Percentiles rank a stretch among this genome's conserved stretches.
These are phyloP conservation scores for Ophiocordyceps camponoti-floridani DNA, from an alignment of 2,329 filamentous ascomycete genomes.

Conservation along the genomic window DNA sequence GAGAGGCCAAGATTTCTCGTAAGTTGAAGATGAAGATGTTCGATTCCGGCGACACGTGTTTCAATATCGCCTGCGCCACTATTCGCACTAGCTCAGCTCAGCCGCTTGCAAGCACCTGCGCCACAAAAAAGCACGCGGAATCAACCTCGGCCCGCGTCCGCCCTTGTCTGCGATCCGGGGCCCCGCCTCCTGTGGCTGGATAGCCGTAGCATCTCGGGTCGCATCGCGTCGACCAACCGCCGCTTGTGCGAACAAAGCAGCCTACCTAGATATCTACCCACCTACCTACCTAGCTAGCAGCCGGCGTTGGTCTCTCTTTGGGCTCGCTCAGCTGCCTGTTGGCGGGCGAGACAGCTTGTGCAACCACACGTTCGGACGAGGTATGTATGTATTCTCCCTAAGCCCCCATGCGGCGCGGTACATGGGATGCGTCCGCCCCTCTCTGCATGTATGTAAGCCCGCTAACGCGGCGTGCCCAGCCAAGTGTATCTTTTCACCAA, in stretches of 20 bases:
- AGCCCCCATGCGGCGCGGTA: too few species aligned
- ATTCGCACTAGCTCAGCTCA: too few species aligned
- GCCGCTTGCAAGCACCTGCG: neutral
- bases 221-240: neutral
- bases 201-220: neutral
- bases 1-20: neutral
- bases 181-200: neutral
- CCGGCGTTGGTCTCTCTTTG: neutral
- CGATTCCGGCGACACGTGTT: slow-evolving; percentile 2
- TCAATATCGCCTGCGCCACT: neutral
- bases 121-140: neutral
- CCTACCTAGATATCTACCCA: neutral
- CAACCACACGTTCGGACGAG: neutral
- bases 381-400: too few species aligned
- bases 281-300: neutral
- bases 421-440: neutral
- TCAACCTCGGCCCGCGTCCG: neutral
- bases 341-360: neutral
- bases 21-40: neutral
- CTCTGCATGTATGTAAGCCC: neutral
- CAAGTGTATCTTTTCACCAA: neutral
- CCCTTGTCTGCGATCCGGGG: neutral
- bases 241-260: neutral
- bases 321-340: neutral
- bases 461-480: neutral